A percentile compares a stretch with the other conserved stretches of the same genome.
Conservation (phyloP, 73 alveolate species). For the Tetrahymena elliotti region DNA sequence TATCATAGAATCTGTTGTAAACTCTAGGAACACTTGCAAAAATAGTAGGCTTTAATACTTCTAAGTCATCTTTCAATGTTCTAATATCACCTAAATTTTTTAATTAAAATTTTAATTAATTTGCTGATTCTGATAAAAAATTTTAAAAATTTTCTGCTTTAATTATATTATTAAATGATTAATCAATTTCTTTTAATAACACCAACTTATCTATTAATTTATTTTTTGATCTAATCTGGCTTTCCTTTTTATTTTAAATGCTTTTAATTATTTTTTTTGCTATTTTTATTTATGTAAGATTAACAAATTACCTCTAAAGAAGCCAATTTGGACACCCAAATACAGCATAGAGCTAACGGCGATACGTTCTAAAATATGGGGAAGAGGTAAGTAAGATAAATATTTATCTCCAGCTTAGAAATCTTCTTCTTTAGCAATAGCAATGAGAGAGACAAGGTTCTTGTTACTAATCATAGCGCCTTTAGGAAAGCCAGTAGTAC, state of each 20-base stretch:
- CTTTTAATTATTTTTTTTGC: too few species aligned
- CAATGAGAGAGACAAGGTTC: conserved; percentile 40
- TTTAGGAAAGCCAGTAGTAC: conserved; percentile 89
- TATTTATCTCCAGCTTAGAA: conserved; percentile 55
- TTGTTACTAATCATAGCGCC: conserved; percentile 80
- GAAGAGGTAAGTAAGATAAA: conserved; percentile 87
- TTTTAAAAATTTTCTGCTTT: not conserved
- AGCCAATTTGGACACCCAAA: conserved; percentile 63
- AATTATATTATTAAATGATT: not conserved
- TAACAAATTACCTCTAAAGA: not conserved
- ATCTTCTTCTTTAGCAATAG: conserved; percentile 30
- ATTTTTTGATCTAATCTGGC: too few species aligned
- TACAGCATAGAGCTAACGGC: conserved; percentile 47
- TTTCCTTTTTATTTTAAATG: too few species aligned
- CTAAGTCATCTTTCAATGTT: conserved; percentile 70
- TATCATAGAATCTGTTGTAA: conserved; percentile 61
- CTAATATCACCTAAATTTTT: conserved; percentile 60
- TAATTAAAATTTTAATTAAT: not conserved
- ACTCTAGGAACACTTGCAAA: conserved; percentile 34
- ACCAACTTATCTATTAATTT: not conserved
- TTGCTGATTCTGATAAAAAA: not conserved
- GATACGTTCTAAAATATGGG: conserved; percentile 89
- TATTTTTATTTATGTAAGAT: not conserved
- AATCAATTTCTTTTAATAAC: too few species aligned
- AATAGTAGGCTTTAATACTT: conserved; percentile 55